Evolutionary conservation across 345 rosid species (phyloP).

Genomic region (Populus nigra): DNA sequence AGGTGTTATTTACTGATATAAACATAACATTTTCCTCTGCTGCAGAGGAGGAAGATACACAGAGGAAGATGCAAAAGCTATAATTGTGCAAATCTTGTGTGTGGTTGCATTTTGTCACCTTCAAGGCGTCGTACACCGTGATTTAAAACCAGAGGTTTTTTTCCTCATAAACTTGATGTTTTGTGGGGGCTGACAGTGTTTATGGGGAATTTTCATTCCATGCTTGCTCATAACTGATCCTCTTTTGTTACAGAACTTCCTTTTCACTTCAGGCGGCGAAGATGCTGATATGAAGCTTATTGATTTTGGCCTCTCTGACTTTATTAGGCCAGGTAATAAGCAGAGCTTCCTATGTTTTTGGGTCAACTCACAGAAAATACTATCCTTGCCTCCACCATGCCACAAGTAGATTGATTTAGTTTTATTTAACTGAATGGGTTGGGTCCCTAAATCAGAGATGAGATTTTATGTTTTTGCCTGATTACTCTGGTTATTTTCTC

Average conservation of each 20-base stretch:
- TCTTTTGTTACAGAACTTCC: slow-evolving; percentile 65
- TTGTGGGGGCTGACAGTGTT: not conserved
- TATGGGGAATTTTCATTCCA: not conserved
- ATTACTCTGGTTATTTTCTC: not conserved
- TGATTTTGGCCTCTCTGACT: slow-evolving; percentile 95
- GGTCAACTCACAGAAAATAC: not conserved
- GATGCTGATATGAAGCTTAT: slow-evolving; percentile 85
- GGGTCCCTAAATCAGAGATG: not conserved
- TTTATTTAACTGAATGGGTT: not conserved
- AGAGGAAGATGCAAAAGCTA: slow-evolving; percentile 83
- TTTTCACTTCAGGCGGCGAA: slow-evolving; percentile 70
- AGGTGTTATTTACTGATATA: slow-evolving; percentile 9
- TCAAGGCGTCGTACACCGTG: slow-evolving; percentile 98
- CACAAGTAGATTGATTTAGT: not conserved
- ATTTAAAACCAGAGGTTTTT: slow-evolving; percentile 89
- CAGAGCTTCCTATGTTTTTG: not conserved
- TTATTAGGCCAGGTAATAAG: slow-evolving; percentile 63
- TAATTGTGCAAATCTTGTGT: slow-evolving; percentile 69
- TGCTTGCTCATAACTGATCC: slow-evolving; percentile 10
- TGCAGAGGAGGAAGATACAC: slow-evolving; percentile 90
- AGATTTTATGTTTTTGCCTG: not conserved
- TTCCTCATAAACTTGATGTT: slow-evolving; percentile 4
- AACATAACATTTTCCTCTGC: not conserved
- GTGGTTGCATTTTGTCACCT: slow-evolving; percentile 92
- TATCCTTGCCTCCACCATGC: not conserved